Conservation (phyloP, 148 eudicot genomes). For the Rhododendron mucronatum region DNA sequence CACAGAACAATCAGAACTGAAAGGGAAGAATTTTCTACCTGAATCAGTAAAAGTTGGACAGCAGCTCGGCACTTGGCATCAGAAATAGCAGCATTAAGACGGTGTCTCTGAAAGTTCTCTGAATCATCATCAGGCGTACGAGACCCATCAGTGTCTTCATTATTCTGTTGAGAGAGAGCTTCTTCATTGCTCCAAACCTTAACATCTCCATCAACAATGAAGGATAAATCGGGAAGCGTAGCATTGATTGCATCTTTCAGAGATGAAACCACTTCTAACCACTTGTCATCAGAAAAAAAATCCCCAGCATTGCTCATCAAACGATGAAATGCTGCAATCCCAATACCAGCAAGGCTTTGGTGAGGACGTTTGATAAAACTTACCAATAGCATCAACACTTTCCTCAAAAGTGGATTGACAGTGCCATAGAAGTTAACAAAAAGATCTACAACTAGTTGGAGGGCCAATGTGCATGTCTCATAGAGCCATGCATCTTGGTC, state of each 20-base stretch:
- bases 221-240: conserved; percentile 87
- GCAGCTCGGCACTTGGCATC: conserved; percentile 84
- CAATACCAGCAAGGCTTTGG: conserved; percentile 98
- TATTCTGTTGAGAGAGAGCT: conserved; percentile 28
- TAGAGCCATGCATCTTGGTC: conserved; percentile 98
- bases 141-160: conserved; percentile 41
- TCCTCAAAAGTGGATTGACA: conserved; percentile 79
- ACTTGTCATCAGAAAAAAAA: conserved; percentile 80
- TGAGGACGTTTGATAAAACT: conserved; percentile 94
- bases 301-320: conserved; percentile 95
- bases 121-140: conserved; percentile 40
- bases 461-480: conserved; percentile 95
- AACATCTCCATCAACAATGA: conserved; percentile 32
- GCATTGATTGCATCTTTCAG: conserved; percentile 78
- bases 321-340: conserved; percentile 96
- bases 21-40: conserved; percentile 39
- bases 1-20: conserved; percentile 8
- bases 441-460: conserved; percentile 91
- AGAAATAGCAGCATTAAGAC: conserved; percentile 60
- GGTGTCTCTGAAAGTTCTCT: conserved; percentile 44
- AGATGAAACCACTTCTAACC: conserved; percentile 83
- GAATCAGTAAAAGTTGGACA: conserved; percentile 86
- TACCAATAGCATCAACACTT: conserved; percentile 76
- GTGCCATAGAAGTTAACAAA: conserved; percentile 86
- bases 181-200: conserved; percentile 41